Base-by-base conservation (phyloP, 257 asterid species). In the Solanum sejunctum region DNA sequence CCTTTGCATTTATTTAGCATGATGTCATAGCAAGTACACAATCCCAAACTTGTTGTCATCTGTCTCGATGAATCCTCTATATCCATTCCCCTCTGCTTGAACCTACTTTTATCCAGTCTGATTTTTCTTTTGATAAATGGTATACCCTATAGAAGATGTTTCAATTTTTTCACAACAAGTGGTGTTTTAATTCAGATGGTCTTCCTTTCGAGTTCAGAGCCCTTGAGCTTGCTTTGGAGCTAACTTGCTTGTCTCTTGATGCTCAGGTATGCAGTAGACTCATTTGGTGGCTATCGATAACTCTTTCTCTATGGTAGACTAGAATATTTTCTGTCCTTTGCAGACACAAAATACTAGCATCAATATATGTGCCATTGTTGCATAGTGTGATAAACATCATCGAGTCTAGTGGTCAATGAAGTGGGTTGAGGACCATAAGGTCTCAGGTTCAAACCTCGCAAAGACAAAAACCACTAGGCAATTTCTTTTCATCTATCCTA, bases 141-240 rank as follows among this genome's bases (percentile, higher is more conserved):
- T 77, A 28, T 26, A 49, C 66, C 47, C 45, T 71, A 17, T 18
- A 70, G 79, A 41, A 1, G 32, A 20, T 18, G 41, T 70, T 78
- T 52, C 63, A 16, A 10, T 9, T 9, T 52, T 78, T 52, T 78
- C 26, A 51, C 41, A 1, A 52, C 16, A 26, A 8, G 26, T 52
- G 47, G 66, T 78, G 83, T 21, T 87, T 88, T 91, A 90, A 63
- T 92, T 87, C 92, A 97, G 99, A 97, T 87, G 93, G 94, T 89
- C 92, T 97, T 61, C 99, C 99, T 86, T 97, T 97, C 66, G 99
- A 97, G 91, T 95, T 97, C 91, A 92, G 91, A 87, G 98, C 99
- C 17, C 90, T 97, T 93, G 99, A 97, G 92, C 94, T 97, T 85
- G 99, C 98, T 86, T 88, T 97, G 92, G 99, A 97, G 87, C 90